A percentile compares a stretch with the other conserved stretches of the same genome.
phyloP scores from a whole-genome alignment of 306 rosid species.

The Cucurbita moschata region DNA sequence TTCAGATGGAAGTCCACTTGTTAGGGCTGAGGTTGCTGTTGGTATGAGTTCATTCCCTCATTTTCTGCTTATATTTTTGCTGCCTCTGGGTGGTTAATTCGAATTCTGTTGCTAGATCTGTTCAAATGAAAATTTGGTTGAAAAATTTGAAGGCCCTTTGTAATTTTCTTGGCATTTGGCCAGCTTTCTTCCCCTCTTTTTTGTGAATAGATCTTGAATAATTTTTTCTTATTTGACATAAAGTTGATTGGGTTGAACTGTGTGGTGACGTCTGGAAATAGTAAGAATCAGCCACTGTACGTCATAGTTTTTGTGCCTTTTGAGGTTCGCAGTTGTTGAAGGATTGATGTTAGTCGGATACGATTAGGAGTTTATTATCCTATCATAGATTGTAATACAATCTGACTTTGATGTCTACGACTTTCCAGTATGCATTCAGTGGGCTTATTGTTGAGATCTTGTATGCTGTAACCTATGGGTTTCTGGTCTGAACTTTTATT shows the following conservation, averaged over 20 bases:
- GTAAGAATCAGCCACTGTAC: not conserved
- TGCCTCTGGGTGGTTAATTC: not conserved
- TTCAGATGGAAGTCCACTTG: conserved; percentile 97
- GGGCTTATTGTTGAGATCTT: not conserved
- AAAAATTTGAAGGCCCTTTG: not conserved
- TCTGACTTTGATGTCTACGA: not conserved
- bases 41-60: conserved; percentile 44
- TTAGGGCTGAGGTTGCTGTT: conserved; percentile 93
- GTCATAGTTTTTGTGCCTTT: not conserved
- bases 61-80: conserved; percentile 1
- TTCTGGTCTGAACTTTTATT: not conserved
- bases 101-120: not conserved
- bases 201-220: not conserved
- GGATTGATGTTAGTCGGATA: not conserved
- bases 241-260: not conserved
- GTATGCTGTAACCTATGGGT: not conserved
- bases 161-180: not conserved
- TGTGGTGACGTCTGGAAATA: not conserved
- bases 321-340: not conserved
- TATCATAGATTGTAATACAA: not conserved
- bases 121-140: not conserved
- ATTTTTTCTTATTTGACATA: not conserved
- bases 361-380: not conserved
- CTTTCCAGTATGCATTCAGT: not conserved
- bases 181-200: not conserved